Conservation (phyloP, 495 filamentous ascomycete genomes). For the Penicillium soppii region DNA sequence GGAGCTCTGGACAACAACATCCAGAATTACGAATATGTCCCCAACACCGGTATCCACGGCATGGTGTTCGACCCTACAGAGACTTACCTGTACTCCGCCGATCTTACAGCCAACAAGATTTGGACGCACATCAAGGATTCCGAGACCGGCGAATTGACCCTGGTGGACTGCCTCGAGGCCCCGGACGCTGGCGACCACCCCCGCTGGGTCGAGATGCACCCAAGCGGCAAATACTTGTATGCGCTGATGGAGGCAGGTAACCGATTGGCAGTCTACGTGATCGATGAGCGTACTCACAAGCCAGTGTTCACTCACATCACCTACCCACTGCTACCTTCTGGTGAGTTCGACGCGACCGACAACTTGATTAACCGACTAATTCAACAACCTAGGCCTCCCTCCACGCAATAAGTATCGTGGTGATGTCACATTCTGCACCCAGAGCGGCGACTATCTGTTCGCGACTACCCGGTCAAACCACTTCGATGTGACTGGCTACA, state of each 20-base stretch:
- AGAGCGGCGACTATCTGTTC: conserved; percentile 68
- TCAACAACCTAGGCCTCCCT: conserved; percentile 53
- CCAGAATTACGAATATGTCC: conserved; percentile 75
- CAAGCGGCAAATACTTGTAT: conserved; percentile 73
- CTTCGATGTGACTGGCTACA: conserved; percentile 74
- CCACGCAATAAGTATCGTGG: conserved; percentile 63
- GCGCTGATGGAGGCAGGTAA: conserved; percentile 86
- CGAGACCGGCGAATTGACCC: conserved; percentile 58
- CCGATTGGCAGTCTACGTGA: conserved; percentile 72
- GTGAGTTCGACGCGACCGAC: conserved; percentile 44
- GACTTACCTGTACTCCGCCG: conserved; percentile 82
- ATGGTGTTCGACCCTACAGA: conserved; percentile 87
- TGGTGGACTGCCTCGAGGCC: conserved; percentile 69
- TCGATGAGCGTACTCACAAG: conserved; percentile 70
- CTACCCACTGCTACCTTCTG: conserved; percentile 74
- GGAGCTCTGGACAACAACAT: conserved; percentile 66
- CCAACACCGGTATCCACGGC: conserved; percentile 77
- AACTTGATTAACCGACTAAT: no score
- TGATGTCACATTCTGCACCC: conserved; percentile 70
- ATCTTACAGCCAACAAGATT: conserved; percentile 79
- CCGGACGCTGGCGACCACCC: conserved; percentile 71
- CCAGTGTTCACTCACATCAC: conserved; percentile 80
- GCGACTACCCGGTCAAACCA: conserved; percentile 77
- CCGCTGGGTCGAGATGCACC: conserved; percentile 81
- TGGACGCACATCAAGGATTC: conserved; percentile 78